These are phyloP conservation scores for Blastocystis sp. DNA, from an alignment of 352 stramenopile species.

Conservation along the genomic window DNA sequence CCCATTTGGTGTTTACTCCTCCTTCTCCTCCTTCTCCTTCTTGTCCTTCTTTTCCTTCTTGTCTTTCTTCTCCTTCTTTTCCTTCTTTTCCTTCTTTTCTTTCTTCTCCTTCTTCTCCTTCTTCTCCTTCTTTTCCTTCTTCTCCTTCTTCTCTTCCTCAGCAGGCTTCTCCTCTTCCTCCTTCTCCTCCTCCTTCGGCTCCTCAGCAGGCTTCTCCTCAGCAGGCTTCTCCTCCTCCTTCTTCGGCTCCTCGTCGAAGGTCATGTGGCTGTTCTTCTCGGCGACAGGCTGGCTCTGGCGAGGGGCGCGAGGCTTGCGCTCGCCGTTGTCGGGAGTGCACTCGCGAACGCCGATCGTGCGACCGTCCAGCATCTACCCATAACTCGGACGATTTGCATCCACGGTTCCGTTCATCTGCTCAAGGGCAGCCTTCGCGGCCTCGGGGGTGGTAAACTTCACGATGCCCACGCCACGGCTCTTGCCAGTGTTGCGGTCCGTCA, in stretches of 20 bases:
- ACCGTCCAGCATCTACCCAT: slow-evolving; percentile 40
- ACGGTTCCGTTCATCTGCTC: slow-evolving; percentile 46
- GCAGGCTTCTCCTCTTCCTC: slow-evolving; percentile 18
- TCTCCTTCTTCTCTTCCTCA: slow-evolving; percentile 21
- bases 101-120: slow-evolving; percentile 70
- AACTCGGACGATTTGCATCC: neutral
- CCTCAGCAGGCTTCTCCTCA: neutral
- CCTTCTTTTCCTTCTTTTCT: slow-evolving; percentile 66
- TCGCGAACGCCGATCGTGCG: slow-evolving; percentile 55
- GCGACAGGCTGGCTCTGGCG: neutral
- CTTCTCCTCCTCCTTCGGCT: slow-evolving; percentile 27
- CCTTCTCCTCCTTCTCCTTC: neutral
- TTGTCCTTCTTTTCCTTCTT: too few species aligned
- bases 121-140: slow-evolving; percentile 52
- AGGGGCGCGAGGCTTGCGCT: neutral
- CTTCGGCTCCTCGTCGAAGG: slow-evolving; percentile 22
- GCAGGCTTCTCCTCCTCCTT: slow-evolving; percentile 21
- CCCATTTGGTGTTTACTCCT: neutral
- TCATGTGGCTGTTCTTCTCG: neutral
- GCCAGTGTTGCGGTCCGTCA: slow-evolving; percentile 49
- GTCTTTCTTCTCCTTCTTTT: slow-evolving; percentile 23
- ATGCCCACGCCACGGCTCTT: slow-evolving; percentile 58
- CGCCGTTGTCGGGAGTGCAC: slow-evolving; percentile 33
- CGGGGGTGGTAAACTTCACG: slow-evolving; percentile 39
- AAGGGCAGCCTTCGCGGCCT: slow-evolving; percentile 44